Evolutionary conservation across 345 rosid genomes (phyloP), one percentile per base, ranked within the genome.

Genomic region (Boechera stricta): DNA sequence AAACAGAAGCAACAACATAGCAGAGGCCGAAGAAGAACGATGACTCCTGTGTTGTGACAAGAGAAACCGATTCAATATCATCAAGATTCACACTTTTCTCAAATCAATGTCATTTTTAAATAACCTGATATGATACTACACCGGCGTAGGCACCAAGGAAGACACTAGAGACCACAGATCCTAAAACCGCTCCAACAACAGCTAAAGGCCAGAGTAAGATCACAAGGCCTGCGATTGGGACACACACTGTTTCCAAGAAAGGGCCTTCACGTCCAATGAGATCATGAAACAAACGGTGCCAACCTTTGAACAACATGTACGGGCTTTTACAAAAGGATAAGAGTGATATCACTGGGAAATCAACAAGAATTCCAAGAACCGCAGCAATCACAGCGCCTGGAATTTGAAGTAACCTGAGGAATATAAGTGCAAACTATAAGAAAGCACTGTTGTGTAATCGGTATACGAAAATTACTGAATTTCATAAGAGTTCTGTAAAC

Each of bases 211-310:
- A 96, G 18, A 96, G 91, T 77, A 96, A 70, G 77, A 96, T 96
- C 54, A 86, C 96, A 59, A 96, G 98, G 60, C 98, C 98, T 1
- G 98, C 98, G 55, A 93, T 91, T 63, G 99, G 99, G 65, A 95
- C 97, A 77, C 99, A 95, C 83, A 95, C 86, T 33, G 96, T 91
- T 75, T 95, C 99, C 85, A 95, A 87, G 87, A 93, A 95, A 38
- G 98, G 99, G 55, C 98, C 99, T 86, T 95, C 97, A 76, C 99
- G 91, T 38, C 99, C 99, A 51, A 88, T 81, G 56, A 95, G 99
- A 78, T 95, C 99, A 28, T 88, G 98, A 86, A 90, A 91, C 81
- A 95, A 75, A 63, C 96, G 94, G 64, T 71, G 90, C 99, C 98
- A 95, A 13, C 99, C 99, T 77, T 88, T 95, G 63, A 93, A 86